phyloP scores from a whole-genome alignment of 345 rosid genomes.

The Hypericum androsaemum region DNA sequence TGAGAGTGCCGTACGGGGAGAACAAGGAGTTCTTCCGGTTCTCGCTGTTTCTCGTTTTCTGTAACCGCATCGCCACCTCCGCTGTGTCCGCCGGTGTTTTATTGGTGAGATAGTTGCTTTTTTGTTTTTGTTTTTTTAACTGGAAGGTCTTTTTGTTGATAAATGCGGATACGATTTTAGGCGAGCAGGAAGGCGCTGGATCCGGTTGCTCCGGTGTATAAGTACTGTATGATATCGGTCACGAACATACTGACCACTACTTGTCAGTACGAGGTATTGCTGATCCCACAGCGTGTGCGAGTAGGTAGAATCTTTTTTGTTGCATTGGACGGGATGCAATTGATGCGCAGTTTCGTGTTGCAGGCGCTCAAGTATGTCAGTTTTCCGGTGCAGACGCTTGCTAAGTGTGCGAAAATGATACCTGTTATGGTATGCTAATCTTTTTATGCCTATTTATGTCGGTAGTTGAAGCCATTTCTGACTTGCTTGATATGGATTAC shows the following conservation, averaged over 20 bases:
- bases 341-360: not conserved
- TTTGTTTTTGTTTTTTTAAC: not conserved
- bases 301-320: too few species aligned
- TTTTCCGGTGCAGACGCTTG: constrained; percentile 88
- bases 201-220: constrained; percentile 89
- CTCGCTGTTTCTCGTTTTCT: constrained; percentile 87
- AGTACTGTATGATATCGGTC: constrained; percentile 64
- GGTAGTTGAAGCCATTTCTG: not conserved
- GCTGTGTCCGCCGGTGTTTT: constrained; percentile 75
- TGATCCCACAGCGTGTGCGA: too few species aligned
- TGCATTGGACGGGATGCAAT: too few species aligned
- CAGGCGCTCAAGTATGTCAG: constrained; percentile 97
- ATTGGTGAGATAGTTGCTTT: constrained; percentile 28
- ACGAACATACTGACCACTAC: constrained; percentile 84
- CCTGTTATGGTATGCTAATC: constrained; percentile 74
- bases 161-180: constrained; percentile 20
- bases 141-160: not conserved
- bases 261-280: constrained; percentile 84
- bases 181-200: constrained; percentile 70
- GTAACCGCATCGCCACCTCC: constrained; percentile 81
- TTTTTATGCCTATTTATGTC: constrained; percentile 1
- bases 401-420: constrained; percentile 97
- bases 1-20: constrained; percentile 87
- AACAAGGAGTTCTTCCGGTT: constrained; percentile 67
- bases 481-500: not conserved